These are phyloP conservation scores for Mycena maculata DNA, from an alignment of 768 basidiomycete genomes.

Conservation along the genomic window DNA sequence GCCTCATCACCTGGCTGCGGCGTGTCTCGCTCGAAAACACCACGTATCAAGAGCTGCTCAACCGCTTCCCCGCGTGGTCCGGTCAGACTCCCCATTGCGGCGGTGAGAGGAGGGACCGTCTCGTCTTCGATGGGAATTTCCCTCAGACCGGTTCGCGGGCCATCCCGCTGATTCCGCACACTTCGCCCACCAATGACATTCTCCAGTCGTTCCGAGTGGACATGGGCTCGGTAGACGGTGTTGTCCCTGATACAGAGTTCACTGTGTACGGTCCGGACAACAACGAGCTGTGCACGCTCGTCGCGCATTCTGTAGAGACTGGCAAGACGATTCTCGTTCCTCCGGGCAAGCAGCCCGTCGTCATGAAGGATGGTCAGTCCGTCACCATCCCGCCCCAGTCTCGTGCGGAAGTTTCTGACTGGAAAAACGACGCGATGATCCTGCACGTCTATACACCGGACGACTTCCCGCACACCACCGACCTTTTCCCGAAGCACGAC, in stretches of 20 bases:
- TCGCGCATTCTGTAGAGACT: slow-evolving; percentile 2
- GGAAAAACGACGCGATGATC: slow-evolving; percentile 9
- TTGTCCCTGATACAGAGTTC: slow-evolving; percentile 21
- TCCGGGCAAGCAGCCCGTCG: no score
- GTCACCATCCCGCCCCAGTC: not conserved
- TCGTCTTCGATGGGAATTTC: not conserved
- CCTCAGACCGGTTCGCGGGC: not conserved
- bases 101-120: not conserved
- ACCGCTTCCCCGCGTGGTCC: not conserved
- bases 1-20: slow-evolving; percentile 1
- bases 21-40: not conserved
- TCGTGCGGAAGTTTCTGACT: not conserved
- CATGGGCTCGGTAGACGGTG: slow-evolving; percentile 7
- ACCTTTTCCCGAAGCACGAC: not conserved
- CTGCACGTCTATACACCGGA: not conserved
- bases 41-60: not conserved
- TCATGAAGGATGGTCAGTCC: not conserved
- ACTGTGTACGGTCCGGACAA: not conserved
- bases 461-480: not conserved
- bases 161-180: not conserved
- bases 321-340: not conserved
- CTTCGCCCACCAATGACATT: not conserved
- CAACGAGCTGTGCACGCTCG: not conserved
- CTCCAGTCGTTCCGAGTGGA: not conserved
- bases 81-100: slow-evolving; percentile 5